Percentiles rank a stretch among this genome's conserved stretches.
Evolutionary conservation across 352 stramenopile genomes (phyloP).

Genomic region (Globisporangium emineosum): DNA sequence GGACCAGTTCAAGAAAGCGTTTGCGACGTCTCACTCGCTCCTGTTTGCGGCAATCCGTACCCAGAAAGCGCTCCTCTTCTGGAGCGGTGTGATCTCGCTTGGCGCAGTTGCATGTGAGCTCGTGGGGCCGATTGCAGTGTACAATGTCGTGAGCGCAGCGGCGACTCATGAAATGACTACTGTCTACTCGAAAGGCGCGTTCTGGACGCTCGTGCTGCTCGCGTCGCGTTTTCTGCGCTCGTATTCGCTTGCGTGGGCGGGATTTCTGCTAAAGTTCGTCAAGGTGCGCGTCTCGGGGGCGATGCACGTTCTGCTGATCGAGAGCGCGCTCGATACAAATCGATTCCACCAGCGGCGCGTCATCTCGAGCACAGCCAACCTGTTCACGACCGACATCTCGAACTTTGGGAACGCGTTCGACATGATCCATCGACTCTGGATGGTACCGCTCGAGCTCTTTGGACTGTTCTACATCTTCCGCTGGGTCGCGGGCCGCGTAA

Average conservation of each 20-base stretch:
- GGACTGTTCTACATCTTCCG: constrained; percentile 21
- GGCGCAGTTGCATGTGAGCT: constrained; percentile 29
- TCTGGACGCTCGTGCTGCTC: constrained; percentile 31
- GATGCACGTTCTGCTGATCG: constrained; percentile 31
- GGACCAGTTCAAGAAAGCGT: constrained; percentile 18
- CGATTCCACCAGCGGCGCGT: not conserved
- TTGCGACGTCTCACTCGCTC: constrained; percentile 21
- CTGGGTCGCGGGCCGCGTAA: constrained; percentile 14
- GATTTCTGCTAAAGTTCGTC: constrained; percentile 30
- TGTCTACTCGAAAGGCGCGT: constrained; percentile 24
- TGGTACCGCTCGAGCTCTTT: constrained; percentile 27
- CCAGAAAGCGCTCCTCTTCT: constrained; percentile 21
- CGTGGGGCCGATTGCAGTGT: constrained; percentile 27
- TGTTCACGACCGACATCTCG: constrained; percentile 31
- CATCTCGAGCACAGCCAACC: constrained; percentile 16
- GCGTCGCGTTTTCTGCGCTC: constrained; percentile 30
- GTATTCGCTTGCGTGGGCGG: constrained; percentile 27
- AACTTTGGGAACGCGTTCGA: constrained; percentile 23
- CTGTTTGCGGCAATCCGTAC: constrained; percentile 22
- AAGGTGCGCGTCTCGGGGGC: constrained; percentile 19
- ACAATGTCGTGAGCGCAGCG: constrained; percentile 22
- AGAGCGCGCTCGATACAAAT: constrained; percentile 22
- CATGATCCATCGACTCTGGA: constrained; percentile 32
- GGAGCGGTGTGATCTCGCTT: constrained; percentile 31
- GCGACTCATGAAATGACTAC: constrained; percentile 20